A percentile compares a stretch with the other conserved stretches of the same genome.
phyloP scores from a whole-genome alignment of 73 alveolate genomes.

The Paramecium sonneborni region DNA sequence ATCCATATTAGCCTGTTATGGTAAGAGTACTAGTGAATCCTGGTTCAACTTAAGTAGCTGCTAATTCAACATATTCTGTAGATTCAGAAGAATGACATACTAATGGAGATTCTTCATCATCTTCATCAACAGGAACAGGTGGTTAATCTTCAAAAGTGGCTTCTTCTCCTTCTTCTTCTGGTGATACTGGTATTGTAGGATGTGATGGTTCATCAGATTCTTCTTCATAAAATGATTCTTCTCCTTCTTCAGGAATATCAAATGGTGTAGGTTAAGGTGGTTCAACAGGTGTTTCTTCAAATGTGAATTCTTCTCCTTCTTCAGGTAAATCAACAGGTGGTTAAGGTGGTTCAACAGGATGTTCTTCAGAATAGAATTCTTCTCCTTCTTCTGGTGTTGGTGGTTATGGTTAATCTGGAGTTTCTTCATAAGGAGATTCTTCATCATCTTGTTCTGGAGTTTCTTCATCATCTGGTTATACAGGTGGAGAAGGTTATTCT shows the following conservation, averaged over 20 bases:
- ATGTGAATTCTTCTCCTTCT: slow-evolving; percentile 10
- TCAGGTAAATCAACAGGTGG: background rate
- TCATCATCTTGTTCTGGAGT: background rate
- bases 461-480: background rate
- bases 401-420: background rate
- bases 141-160: background rate
- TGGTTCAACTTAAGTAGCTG: background rate
- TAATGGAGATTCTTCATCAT: background rate
- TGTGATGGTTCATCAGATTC: background rate
- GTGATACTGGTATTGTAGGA: too few relatives aligned
- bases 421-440: background rate
- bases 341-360: background rate
- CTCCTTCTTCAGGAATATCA: background rate
- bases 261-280: background rate
- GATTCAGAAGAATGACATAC: background rate
- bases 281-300: background rate
- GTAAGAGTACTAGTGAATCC: background rate
- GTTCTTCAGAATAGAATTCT: background rate
- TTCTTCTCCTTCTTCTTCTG: background rate
- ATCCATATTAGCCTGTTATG: background rate
- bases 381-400: slow-evolving; percentile 25
- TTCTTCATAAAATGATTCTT: background rate
- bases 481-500: background rate
- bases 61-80: background rate
- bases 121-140: too few relatives aligned